These are phyloP conservation scores for Pistacia atlantica DNA, from an alignment of 345 rosid species.

Conservation along the genomic window DNA sequence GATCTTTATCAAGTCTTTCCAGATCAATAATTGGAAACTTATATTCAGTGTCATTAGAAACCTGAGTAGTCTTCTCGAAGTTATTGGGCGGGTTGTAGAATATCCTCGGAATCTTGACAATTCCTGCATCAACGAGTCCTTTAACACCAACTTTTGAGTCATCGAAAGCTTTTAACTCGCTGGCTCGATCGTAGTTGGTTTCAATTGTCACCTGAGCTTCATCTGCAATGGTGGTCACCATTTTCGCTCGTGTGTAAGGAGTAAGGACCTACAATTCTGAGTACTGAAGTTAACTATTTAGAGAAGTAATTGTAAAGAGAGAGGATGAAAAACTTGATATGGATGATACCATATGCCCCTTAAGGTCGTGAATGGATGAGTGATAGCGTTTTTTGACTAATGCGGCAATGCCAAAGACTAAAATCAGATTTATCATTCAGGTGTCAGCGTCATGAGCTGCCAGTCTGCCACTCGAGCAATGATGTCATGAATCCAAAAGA, in stretches of 20 bases:
- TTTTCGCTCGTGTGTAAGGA: neutral
- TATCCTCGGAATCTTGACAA: slow-evolving; percentile 9
- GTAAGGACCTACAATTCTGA: no score
- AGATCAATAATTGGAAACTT: slow-evolving; percentile 1
- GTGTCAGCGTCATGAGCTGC: no score
- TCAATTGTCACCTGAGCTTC: neutral
- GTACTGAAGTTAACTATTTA: no score
- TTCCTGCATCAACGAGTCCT: slow-evolving; percentile 12
- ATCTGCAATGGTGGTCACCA: neutral
- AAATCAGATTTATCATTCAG: no score
- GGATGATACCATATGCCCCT: no score
- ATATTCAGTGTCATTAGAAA: neutral
- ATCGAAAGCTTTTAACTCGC: slow-evolving; percentile 18
- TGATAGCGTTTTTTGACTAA: no score
- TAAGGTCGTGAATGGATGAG: no score
- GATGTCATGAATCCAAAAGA: no score
- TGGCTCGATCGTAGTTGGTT: neutral
- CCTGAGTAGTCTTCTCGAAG: neutral
- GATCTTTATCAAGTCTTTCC: slow-evolving; percentile 2
- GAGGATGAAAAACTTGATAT: no score
- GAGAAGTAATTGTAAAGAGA: no score
- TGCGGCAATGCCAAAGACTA: no score
- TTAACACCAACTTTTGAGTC: slow-evolving; percentile 15
- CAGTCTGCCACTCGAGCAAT: no score
- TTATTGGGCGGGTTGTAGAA: slow-evolving; percentile 1